Base-by-base conservation (phyloP, 2,329 filamentous ascomycete species). In the Trichoderma sp. region DNA sequence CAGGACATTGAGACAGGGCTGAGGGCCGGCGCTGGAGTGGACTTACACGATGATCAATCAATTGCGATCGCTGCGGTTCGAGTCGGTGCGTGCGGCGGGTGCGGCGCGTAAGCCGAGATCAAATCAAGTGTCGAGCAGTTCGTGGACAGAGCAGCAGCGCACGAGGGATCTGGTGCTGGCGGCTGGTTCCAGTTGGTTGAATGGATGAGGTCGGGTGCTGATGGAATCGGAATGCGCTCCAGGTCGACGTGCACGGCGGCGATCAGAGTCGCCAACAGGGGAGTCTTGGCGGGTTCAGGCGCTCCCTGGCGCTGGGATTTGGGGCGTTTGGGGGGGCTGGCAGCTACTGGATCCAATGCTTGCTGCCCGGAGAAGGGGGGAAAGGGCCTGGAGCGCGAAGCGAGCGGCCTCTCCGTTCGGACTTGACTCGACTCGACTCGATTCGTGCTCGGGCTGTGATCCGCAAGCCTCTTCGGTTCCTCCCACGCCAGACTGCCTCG, bases 161-260 rank as follows among this genome's bases (percentile, higher is more conserved):
- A 59, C 28, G 12, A 14, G 34, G 34, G 24, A n/a, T 24, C 21
- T 19, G 44, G 26, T 48, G 56, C 56, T 59, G 43, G 50, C 45
- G 43, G 44, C 30, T 45, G 26, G 56, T 12, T 59, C 14, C 56
- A 50, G 41, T 34, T 63, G 39, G 41, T 34, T 63, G 39, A 48
- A 39, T 39, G 34, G 34, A 39, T 3, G 21, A 24, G 21, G 21
- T 24, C n/a, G n/a, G 21, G 2, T 39, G 34, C 10, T 54, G 60
- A 30, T 48, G 56, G 60, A 63, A 63, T 62, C 59, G 59, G 59
- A 62, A 62, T 62, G 59, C 59, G 51, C 59, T 62, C 30, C 30
- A 34, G 30, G 30, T 34, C 34, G 48, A 44, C 59, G 54, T 55
- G 60, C 60, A 63, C 41, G 41, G 48, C 58, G 58, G 58, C 59